Percentiles rank a stretch among this genome's conserved stretches.
These are phyloP conservation scores for Telopea speciosissima DNA, from an alignment of 177 flowering plant genomes.

Conservation along the genomic window DNA sequence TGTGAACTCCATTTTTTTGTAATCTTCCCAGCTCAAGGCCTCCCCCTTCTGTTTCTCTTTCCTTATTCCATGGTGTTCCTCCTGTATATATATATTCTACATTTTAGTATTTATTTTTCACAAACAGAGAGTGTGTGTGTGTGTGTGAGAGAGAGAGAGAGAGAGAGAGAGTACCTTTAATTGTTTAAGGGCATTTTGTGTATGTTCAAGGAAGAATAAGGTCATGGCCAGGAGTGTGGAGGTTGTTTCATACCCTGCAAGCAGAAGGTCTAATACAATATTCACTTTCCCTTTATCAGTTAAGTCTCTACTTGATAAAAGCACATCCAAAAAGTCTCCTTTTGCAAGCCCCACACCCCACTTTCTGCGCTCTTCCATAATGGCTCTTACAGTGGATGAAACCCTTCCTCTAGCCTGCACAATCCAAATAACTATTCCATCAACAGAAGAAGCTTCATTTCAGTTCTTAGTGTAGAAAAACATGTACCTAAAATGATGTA, in stretches of 20 bases:
- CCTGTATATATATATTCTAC: slow-evolving; percentile 27
- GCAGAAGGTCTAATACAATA: slow-evolving; percentile 56
- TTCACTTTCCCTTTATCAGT: slow-evolving; percentile 58
- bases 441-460: too few species aligned
- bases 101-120: not conserved
- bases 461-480: too few species aligned
- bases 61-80: slow-evolving; percentile 58
- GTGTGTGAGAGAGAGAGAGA: slow-evolving; percentile 10
- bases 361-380: slow-evolving; percentile 40
- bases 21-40: slow-evolving; percentile 54
- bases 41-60: slow-evolving; percentile 36
- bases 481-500: too few species aligned
- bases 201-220: slow-evolving; percentile 51
- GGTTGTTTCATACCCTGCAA: slow-evolving; percentile 83
- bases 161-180: slow-evolving; percentile 38
- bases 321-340: slow-evolving; percentile 60
- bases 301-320: slow-evolving; percentile 32
- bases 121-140: too few species aligned
- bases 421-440: not conserved
- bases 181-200: slow-evolving; percentile 36
- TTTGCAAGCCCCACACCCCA: slow-evolving; percentile 6
- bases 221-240: slow-evolving; percentile 49
- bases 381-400: slow-evolving; percentile 33
- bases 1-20: slow-evolving; percentile 69
- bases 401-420: slow-evolving; percentile 67